Conservation (phyloP, 2,329 filamentous ascomycete genomes). For the Colletotrichum destructivum region DNA sequence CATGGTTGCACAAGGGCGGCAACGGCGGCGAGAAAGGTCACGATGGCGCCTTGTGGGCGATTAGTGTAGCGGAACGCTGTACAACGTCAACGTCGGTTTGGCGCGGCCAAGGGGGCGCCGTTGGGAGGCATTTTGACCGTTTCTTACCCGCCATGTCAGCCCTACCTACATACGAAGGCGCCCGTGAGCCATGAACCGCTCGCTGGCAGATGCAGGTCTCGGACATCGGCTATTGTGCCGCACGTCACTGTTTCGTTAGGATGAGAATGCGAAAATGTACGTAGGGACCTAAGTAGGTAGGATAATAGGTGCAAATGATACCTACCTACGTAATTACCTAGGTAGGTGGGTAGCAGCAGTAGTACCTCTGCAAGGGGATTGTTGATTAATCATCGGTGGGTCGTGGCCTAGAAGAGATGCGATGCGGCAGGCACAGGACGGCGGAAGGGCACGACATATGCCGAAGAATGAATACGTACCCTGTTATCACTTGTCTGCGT, state of each 20-base stretch:
- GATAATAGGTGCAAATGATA: too few relatives aligned
- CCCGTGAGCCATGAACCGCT: neutral
- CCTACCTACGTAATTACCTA: too few relatives aligned
- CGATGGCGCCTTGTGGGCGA: neutral
- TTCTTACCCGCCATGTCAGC: conserved; percentile 30
- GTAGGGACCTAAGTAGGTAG: too few relatives aligned
- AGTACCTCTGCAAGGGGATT: too few relatives aligned
- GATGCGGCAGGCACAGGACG: neutral
- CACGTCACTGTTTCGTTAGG: neutral
- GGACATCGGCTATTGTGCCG: neutral
- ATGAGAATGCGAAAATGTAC: too few relatives aligned
- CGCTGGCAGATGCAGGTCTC: neutral
- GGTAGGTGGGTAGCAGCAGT: too few relatives aligned
- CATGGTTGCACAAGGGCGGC: conserved; percentile 1
- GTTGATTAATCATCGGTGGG: too few relatives aligned
- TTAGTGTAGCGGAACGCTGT: conserved; percentile 9
- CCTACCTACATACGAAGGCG: conserved; percentile 26
- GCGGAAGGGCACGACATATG: conserved; percentile 17
- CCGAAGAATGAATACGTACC: conserved; percentile 9
- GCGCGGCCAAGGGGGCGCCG: neutral
- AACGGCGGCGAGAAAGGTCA: conserved; percentile 12
- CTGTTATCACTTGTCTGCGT: neutral
- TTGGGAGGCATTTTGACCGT: conserved; percentile 16
- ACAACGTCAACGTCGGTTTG: conserved; percentile 22
- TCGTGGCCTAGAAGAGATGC: too few relatives aligned